phyloP scores from a whole-genome alignment of 352 stramenopile genomes.

The Phytophthora colocasiae region DNA sequence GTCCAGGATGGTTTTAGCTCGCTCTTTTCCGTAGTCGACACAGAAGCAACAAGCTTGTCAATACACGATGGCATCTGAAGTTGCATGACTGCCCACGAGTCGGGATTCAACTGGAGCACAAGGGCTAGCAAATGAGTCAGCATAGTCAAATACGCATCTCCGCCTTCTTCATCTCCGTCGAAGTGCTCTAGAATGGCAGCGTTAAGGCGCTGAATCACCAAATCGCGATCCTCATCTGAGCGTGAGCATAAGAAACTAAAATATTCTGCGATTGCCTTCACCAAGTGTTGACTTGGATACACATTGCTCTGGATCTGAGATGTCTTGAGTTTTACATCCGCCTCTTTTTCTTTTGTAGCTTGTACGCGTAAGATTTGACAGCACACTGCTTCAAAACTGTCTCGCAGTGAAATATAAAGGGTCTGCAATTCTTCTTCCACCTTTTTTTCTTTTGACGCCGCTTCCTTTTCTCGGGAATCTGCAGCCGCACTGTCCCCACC shows the following conservation, averaged over 20 bases:
- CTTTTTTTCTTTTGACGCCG: conserved; percentile 37
- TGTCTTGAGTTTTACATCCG: conserved; percentile 12
- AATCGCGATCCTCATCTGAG: conserved; percentile 62
- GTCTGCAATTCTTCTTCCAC: conserved; percentile 57
- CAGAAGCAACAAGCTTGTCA: conserved; percentile 50
- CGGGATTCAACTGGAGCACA: conserved; percentile 65
- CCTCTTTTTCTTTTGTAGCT: conserved; percentile 27
- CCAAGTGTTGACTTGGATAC: conserved; percentile 58
- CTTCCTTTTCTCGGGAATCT: conserved; percentile 28
- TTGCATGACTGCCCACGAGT: conserved; percentile 46
- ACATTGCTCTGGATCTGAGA: conserved; percentile 17
- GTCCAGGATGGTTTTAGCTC: conserved; percentile 50
- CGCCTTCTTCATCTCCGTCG: conserved; percentile 28
- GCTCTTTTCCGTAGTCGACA: conserved; percentile 28
- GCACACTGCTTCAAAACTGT: conserved; percentile 69
- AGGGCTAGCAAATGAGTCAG: conserved; percentile 75
- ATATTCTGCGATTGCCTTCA: conserved; percentile 72
- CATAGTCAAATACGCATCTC: conserved; percentile 56
- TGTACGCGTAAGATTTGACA: conserved; percentile 71
- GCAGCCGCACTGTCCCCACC: conserved; percentile 27
- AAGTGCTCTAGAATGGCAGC: conserved; percentile 55
- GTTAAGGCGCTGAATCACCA: conserved; percentile 64
- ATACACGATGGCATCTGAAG: conserved; percentile 57
- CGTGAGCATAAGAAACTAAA: conserved; percentile 64
- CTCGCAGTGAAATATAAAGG: conserved; percentile 59